Evolutionary conservation across 345 rosid genomes (phyloP).

Genomic region (Mercurialis annua): DNA sequence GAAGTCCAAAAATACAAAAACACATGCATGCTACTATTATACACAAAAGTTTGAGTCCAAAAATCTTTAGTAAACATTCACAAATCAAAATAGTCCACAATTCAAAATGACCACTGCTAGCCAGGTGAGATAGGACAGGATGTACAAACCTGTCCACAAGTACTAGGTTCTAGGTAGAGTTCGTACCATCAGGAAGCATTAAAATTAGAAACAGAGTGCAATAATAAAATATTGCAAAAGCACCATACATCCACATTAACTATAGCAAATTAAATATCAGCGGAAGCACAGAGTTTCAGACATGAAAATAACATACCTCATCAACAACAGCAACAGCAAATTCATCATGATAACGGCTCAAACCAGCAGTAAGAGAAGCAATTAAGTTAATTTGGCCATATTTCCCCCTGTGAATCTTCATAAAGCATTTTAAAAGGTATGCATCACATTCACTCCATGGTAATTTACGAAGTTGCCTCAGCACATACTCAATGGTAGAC

Average conservation of each 20-base stretch:
- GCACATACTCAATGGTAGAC: slow-evolving; percentile 80
- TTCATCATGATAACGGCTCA: slow-evolving; percentile 97
- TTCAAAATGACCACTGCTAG: slow-evolving; percentile 6
- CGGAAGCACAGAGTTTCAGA: not conserved
- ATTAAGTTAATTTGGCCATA: slow-evolving; percentile 95
- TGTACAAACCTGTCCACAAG: not conserved
- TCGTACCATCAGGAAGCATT: not conserved
- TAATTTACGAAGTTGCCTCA: slow-evolving; percentile 94
- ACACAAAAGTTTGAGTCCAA: not conserved
- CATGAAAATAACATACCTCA: slow-evolving; percentile 59
- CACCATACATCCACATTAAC: not conserved
- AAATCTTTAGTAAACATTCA: not conserved
- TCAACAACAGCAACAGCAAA: slow-evolving; percentile 97
- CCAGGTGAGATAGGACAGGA: not conserved
- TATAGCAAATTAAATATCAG: not conserved
- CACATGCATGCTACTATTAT: not conserved
- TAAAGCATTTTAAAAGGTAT: slow-evolving; percentile 89
- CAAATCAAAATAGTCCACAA: not conserved
- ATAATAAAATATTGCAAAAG: not conserved
- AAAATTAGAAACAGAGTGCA: not conserved
- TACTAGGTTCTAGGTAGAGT: not conserved
- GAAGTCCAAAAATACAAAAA: slow-evolving; percentile 2
- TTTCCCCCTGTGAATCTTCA: slow-evolving; percentile 97
- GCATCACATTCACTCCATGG: slow-evolving; percentile 95
- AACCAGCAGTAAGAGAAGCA: slow-evolving; percentile 97